Evolutionary conservation across 345 rosid genomes (phyloP).

Genomic region (Heritiera littoralis): DNA sequence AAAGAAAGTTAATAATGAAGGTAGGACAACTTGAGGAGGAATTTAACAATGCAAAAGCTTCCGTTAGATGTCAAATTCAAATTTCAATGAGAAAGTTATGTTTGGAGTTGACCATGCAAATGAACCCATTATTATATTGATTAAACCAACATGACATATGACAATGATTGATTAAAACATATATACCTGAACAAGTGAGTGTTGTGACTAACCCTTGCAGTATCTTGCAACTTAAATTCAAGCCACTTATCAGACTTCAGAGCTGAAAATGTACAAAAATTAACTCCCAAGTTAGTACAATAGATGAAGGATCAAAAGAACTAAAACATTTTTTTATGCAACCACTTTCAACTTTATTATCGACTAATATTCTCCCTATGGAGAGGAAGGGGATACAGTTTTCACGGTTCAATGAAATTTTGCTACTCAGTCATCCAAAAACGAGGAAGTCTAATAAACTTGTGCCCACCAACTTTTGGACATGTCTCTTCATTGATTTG

Average conservation of each 20-base stretch:
- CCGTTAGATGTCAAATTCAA: neutral
- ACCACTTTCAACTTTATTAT: neutral
- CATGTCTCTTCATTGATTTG: conserved; percentile 54
- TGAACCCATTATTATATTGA: neutral
- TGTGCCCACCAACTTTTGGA: conserved; percentile 60
- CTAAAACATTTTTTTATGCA: neutral
- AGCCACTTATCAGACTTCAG: conserved; percentile 88
- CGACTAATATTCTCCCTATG: neutral
- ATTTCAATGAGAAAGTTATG: neutral
- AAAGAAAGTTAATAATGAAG: neutral
- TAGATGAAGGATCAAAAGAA: neutral
- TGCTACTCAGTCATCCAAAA: neutral
- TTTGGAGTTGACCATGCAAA: neutral
- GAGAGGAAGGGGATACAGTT: neutral
- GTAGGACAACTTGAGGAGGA: neutral
- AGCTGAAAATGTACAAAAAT: conserved; percentile 47
- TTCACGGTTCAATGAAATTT: neutral
- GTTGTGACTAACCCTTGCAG: conserved; percentile 93
- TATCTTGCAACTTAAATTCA: conserved; percentile 91
- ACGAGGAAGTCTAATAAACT: neutral
- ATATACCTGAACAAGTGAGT: conserved; percentile 76
- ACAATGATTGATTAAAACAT: neutral
- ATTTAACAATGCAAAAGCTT: neutral
- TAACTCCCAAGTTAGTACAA: neutral
- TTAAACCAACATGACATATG: neutral